Base-by-base conservation (phyloP, 192 early-diverging fungal genomes). In the Pecoramyces ruminantium region DNA sequence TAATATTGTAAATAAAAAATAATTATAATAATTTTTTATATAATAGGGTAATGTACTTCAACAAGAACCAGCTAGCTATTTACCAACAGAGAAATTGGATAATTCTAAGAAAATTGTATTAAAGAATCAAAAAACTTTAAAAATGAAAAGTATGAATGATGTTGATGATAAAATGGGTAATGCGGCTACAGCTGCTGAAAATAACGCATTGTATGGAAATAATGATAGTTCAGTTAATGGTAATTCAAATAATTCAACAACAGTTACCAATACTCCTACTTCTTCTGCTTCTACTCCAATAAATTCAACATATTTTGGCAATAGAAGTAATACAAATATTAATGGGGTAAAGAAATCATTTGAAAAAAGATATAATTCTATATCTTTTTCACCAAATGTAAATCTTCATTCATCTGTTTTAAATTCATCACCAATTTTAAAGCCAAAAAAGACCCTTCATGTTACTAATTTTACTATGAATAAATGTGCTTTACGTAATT, bases 381-480 rank as follows among this genome's bases (percentile, higher is more conserved):
- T 67, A 9, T 67, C 51, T n/a, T 67, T 67, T 67, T 67, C 51
- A 25, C 51, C 51, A 67, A 67, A 67, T 67, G 51, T n/a, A 21
- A 67, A 67, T 67, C 21, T 67, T 67, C 51, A 67, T 67, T 67
- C 51, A 8, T 67, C 51, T 9, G 17, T 25, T n/a, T 67, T 67
- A 67, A 67, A 67, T 67, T 67, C 51, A 67, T 67, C 51, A 25
- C 51, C 51, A 27, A 67, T 67, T 67, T 67, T 67, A 67, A 27
- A 81, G 9, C 87, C 87, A 30, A 88, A 88, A 79, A 83, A 84
- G 40, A 88, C 87, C 2, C 83, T 88, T 40, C 87, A 88, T 79
- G 84, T 88, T 13, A 88, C 87, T 14, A 86, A 88, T 78, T 82
- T 88, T 30, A 84, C 86, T 30, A 83, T 81, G n/a, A 83, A 82